Percentiles rank a stretch among this genome's conserved stretches.
These are phyloP conservation scores for Penicillium sp. DNA, from an alignment of 2,329 filamentous ascomycete genomes.

Conservation along the genomic window DNA sequence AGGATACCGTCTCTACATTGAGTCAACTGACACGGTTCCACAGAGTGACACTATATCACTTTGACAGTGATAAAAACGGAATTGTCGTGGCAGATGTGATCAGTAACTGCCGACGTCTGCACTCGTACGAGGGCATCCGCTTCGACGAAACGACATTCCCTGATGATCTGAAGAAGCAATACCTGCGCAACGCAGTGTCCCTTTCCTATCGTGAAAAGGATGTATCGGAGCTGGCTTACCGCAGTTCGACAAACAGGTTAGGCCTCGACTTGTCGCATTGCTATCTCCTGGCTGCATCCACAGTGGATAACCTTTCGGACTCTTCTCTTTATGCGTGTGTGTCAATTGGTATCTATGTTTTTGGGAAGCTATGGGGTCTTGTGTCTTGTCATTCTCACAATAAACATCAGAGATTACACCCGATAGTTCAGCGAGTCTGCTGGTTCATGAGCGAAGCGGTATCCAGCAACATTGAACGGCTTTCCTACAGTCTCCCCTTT, in stretches of 20 bases:
- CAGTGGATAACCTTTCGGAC: conserved; percentile 72
- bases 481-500: conserved; percentile 74
- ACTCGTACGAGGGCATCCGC: conserved; percentile 75
- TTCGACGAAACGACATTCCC: conserved; percentile 84
- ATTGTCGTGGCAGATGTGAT: conserved; percentile 79
- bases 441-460: conserved; percentile 77
- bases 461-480: conserved; percentile 75
- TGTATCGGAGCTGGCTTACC: conserved; percentile 71
- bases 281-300: conserved; percentile 78
- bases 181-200: conserved; percentile 79
- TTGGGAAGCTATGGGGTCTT: conserved; percentile 77
- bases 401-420: conserved; percentile 72
- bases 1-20: conserved; percentile 71
- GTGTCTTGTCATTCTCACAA: conserved; percentile 81
- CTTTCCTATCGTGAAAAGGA: conserved; percentile 74
- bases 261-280: conserved; percentile 76
- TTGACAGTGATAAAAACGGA: conserved; percentile 74
- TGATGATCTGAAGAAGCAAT: conserved; percentile 72
- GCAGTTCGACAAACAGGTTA: conserved; percentile 62
- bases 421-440: conserved; percentile 84
- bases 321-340: conserved; percentile 83
- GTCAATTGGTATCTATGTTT: conserved; percentile 85
- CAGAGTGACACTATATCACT: conserved; percentile 86
- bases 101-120: conserved; percentile 66
- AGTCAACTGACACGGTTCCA: conserved; percentile 82